Evolutionary conservation across 305 asterid genomes (phyloP), one percentile per base, ranked within the genome.

Genomic region (Plantago rigida): DNA sequence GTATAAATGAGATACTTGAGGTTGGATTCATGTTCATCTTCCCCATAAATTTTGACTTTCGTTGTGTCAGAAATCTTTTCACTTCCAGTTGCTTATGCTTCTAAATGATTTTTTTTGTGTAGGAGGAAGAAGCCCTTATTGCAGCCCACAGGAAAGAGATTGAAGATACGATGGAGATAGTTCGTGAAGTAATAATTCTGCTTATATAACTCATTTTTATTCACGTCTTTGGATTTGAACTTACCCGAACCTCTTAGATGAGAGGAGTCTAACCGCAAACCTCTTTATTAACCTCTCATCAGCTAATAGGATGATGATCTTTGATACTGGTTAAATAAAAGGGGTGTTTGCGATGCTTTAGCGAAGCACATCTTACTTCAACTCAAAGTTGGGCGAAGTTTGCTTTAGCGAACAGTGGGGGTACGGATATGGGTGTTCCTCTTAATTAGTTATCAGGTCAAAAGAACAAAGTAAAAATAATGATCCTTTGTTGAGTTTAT

Each of bases 161-260:
- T 48, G 96, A 92, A 79, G 99, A 92, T 69, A 92, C 99, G 53
- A 89, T 92, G 97, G 99, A 92, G 84, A 92, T 89, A 64, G 99
- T 92, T 69, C 95, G 99, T 52, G 99, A 92, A 74, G 84, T 74
- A 60, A 72, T 46, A 46, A 29, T 48, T 63, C 13, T 29, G 22
- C 51, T 58, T 14, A n/a, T 47, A 11, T 62, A 19, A 49, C 44
- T 31, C 63, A 50, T 39, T 45, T 45, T 4, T 59, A 13, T 57
- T 50, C 39, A 3, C 24, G 41, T 60, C 58, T 47, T 62, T 15
- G 9, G 49, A 11, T 13, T 51, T 57, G 14, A 17, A 44, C 47
- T 56, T 64, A 24, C 34, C 47, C 34, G 54, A 59, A 53, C 61
- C 22, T 45, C 46, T n/a, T 6, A 36, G 44, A 36, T 36, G 44